A percentile compares a stretch with the other conserved stretches of the same genome.
Conservation (phyloP, 129 eudicot genomes). For the Calendula officinalis region DNA sequence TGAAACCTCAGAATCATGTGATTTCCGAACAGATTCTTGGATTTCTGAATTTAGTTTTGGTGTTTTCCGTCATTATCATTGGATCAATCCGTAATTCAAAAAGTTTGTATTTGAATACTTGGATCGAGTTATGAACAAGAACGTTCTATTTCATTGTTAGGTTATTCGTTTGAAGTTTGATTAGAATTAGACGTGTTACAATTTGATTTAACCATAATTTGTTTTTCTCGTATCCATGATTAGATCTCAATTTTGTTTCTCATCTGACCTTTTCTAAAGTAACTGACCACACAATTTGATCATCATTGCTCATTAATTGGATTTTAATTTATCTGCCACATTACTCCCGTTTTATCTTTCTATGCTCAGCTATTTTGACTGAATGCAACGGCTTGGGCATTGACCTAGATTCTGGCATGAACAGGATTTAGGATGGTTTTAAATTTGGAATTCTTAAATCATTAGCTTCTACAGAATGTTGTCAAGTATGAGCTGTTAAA, state of each 20-base stretch:
- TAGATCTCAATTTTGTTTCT: conserved; percentile 11
- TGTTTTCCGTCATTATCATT: neutral
- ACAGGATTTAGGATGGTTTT: too few species aligned
- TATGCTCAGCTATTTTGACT: too few species aligned
- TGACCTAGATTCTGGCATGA: too few species aligned
- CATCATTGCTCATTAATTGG: conserved; percentile 11
- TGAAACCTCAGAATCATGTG: neutral
- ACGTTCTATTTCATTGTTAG: neutral
- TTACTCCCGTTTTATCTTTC: too few species aligned
- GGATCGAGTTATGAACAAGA: conserved; percentile 16
- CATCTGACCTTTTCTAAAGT: too few species aligned
- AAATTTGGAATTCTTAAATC: too few species aligned
- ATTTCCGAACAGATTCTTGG: neutral
- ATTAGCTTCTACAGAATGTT: neutral
- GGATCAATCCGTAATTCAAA: conserved; percentile 7
- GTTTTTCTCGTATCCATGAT: conserved; percentile 6
- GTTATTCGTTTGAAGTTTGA: neutral
- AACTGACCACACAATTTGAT: neutral
- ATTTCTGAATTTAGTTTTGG: neutral
- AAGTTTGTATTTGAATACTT: neutral
- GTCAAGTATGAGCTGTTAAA: conserved; percentile 1
- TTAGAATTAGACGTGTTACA: neutral
- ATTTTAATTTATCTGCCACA: neutral
- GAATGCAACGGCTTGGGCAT: too few species aligned
- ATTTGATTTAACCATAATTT: conserved; percentile 1